phyloP scores from a whole-genome alignment of 2,329 filamentous ascomycete species.

The Pseudogymnoascus sp. region DNA sequence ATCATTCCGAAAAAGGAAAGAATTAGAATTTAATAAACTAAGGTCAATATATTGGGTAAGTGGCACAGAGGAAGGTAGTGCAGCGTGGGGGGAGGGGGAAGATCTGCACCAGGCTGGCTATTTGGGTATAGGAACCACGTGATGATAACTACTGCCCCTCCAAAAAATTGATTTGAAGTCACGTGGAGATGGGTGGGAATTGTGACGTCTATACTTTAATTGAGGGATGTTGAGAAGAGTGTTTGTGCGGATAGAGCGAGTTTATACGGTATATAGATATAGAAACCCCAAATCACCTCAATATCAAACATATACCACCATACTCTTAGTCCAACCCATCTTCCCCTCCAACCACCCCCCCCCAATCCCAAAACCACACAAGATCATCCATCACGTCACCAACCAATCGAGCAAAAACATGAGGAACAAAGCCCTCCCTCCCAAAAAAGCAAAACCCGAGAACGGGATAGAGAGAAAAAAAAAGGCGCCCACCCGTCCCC shows the following conservation, averaged over 20 bases:
- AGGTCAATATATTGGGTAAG: constrained; percentile 13
- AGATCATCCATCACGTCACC: too few species aligned
- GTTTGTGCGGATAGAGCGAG: background rate
- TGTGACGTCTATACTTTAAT: background rate
- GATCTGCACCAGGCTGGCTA: background rate
- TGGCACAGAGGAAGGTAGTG: constrained; percentile 14
- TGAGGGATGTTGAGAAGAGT: background rate
- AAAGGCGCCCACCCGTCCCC: too few species aligned
- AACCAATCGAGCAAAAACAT: too few species aligned
- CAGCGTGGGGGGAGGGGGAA: background rate
- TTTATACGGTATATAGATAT: too few species aligned
- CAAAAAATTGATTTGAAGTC: background rate
- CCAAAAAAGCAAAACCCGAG: too few species aligned
- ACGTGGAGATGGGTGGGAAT: background rate
- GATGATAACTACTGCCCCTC: background rate
- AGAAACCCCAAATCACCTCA: background rate
- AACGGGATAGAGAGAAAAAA: too few species aligned
- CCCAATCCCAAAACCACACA: too few species aligned
- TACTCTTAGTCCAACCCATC: background rate
- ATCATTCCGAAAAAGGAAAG: background rate
- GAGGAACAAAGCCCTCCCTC: too few species aligned
- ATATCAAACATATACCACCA: background rate
- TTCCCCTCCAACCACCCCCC: too few species aligned
- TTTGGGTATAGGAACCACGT: background rate
- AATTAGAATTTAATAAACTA: background rate